phyloP scores from a whole-genome alignment of 78 protist genomes.

The Dictyostelium citrinum region DNA sequence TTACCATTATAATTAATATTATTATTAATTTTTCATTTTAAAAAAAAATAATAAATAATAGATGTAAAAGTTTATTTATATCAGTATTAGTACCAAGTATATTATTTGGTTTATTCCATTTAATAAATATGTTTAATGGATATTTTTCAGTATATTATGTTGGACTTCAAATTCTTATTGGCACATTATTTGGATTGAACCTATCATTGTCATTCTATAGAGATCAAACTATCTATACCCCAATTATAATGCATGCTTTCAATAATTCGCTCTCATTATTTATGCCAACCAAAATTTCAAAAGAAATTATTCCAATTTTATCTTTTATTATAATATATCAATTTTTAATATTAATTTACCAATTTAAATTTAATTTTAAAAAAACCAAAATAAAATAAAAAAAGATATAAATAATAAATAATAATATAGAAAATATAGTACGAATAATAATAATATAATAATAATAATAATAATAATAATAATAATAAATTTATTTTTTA shows the following conservation, averaged over 20 bases:
- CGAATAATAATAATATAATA: too few species aligned
- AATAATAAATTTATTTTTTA: background rate
- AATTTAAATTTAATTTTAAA: background rate
- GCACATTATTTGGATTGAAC: slow-evolving; percentile 37
- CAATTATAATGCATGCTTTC: slow-evolving; percentile 27
- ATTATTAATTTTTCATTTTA: background rate
- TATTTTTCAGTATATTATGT: slow-evolving; percentile 3
- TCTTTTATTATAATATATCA: background rate
- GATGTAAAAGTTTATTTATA: background rate
- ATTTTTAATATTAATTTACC: background rate
- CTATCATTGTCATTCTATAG: background rate
- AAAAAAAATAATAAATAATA: background rate
- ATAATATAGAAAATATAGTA: background rate
- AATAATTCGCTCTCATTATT: slow-evolving; percentile 29
- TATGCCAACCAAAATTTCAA: slow-evolving; percentile 3
- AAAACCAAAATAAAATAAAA: background rate
- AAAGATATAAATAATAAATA: background rate
- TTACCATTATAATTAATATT: background rate
- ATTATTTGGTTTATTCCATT: slow-evolving; percentile 31
- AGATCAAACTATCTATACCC: background rate
- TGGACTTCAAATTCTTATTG: background rate
- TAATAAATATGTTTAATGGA: background rate
- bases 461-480: too few species aligned
- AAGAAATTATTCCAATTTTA: background rate
- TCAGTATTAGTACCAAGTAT: background rate